phyloP scores from a whole-genome alignment of 495 filamentous ascomycete species.

The Apodospora peruviana region DNA sequence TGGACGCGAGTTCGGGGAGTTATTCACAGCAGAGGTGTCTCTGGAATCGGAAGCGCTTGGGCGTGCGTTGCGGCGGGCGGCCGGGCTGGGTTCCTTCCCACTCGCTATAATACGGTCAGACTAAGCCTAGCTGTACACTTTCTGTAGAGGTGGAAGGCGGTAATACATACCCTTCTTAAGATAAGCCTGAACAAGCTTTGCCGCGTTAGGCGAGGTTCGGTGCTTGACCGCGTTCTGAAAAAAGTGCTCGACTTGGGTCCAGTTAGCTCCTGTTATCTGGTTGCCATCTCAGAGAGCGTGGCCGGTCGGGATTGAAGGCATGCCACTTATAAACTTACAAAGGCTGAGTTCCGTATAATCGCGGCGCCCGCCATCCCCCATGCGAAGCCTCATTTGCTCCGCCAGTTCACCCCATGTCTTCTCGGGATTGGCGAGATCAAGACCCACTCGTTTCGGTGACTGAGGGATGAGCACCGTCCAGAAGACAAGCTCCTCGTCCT shows the following conservation, averaged over 20 bases:
- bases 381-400: slow-evolving; percentile 21
- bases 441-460: slow-evolving; percentile 30
- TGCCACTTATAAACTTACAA: slow-evolving; percentile 25
- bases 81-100: no score
- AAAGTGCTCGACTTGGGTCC: slow-evolving; percentile 38
- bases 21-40: no score
- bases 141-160: no score
- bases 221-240: slow-evolving; percentile 32
- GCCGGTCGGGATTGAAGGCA: not conserved
- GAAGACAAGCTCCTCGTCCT: slow-evolving; percentile 34
- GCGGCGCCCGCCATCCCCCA: slow-evolving; percentile 23
- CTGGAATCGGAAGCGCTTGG: no score
- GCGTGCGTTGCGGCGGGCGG: no score
- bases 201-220: slow-evolving; percentile 29
- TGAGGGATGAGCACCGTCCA: slow-evolving; percentile 31
- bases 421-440: slow-evolving; percentile 17
- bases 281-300: not conserved
- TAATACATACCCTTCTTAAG: no score
- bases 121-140: no score
- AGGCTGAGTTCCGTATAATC: slow-evolving; percentile 30
- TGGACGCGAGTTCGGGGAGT: no score
- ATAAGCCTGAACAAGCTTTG: no score
- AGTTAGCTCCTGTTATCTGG: slow-evolving; percentile 8
- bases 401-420: slow-evolving; percentile 28
- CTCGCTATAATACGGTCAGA: no score